Evolutionary conservation across 306 rosid genomes (phyloP).

Genomic region (Acacia confusa): DNA sequence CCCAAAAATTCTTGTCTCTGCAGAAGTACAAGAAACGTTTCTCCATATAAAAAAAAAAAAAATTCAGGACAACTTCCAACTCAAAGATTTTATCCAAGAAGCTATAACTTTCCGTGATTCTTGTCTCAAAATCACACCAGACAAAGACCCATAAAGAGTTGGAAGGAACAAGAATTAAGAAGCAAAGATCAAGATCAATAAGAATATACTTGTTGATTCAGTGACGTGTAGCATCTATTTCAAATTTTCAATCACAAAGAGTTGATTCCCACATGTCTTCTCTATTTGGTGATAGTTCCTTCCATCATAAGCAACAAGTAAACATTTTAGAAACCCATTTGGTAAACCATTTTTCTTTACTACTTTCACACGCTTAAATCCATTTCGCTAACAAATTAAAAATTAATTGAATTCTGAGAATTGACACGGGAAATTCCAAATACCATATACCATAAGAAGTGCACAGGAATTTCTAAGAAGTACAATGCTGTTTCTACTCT

Average conservation of each 20-base stretch:
- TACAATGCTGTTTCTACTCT: background rate
- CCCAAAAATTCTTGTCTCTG: background rate
- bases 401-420: background rate
- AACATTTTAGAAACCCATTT: background rate
- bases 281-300: slow-evolving; percentile 9
- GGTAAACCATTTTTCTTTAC: slow-evolving; percentile 29
- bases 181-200: background rate
- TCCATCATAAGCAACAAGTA: slow-evolving; percentile 5
- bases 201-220: background rate
- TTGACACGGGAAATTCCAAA: slow-evolving; percentile 3
- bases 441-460: background rate
- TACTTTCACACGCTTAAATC: background rate
- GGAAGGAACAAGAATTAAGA: background rate
- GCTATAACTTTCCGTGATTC: background rate
- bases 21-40: background rate
- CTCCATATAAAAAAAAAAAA: background rate
- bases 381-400: slow-evolving; percentile 16
- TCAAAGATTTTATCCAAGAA: background rate
- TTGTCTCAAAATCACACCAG: background rate
- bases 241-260: background rate
- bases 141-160: background rate
- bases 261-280: background rate
- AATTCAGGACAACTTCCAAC: no score
- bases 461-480: background rate
- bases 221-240: background rate